Evolutionary conservation across 2,329 filamentous ascomycete genomes (phyloP).

Genomic region (Emericellopsis atlantica): DNA sequence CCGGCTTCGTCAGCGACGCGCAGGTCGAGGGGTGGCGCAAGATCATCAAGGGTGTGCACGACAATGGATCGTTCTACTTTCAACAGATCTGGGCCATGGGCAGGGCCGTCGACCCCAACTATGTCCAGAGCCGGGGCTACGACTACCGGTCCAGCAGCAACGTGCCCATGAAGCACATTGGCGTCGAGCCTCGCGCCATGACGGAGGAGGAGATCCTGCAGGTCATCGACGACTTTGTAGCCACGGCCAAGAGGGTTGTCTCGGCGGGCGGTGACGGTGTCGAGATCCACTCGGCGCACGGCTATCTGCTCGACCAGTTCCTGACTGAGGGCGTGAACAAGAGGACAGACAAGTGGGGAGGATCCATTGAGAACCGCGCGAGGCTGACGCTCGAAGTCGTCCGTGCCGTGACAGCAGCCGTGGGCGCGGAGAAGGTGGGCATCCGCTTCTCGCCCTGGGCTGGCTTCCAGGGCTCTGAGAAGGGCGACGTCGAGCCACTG

Average conservation of each 20-base stretch:
- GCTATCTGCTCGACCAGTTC: slow-evolving; percentile 40
- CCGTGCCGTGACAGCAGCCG: slow-evolving; percentile 23
- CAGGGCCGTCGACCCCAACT: slow-evolving; percentile 12
- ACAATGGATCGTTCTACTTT: slow-evolving; percentile 44
- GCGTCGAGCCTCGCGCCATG: slow-evolving; percentile 47
- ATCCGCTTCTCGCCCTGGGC: slow-evolving; percentile 35
- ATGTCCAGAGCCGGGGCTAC: background rate
- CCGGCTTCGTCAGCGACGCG: slow-evolving; percentile 33
- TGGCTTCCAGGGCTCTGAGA: slow-evolving; percentile 35
- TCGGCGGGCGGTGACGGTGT: slow-evolving; percentile 58
- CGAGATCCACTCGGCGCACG: slow-evolving; percentile 44
- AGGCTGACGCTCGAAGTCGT: slow-evolving; percentile 43
- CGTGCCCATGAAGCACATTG: slow-evolving; percentile 14
- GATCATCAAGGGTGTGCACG: slow-evolving; percentile 48
- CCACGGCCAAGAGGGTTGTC: slow-evolving; percentile 45
- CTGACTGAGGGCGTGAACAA: slow-evolving; percentile 28
- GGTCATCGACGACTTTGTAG: slow-evolving; percentile 49
- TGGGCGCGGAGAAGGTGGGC: slow-evolving; percentile 30
- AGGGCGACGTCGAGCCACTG: slow-evolving; percentile 37
- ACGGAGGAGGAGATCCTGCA: slow-evolving; percentile 49
- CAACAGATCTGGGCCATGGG: slow-evolving; percentile 41
- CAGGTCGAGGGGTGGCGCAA: slow-evolving; percentile 34
- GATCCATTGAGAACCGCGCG: slow-evolving; percentile 17
- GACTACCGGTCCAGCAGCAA: slow-evolving; percentile 3
- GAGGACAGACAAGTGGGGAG: slow-evolving; percentile 22